phyloP scores from a whole-genome alignment of 164 flowering plant genomes.

The Houttuynia cordata region DNA sequence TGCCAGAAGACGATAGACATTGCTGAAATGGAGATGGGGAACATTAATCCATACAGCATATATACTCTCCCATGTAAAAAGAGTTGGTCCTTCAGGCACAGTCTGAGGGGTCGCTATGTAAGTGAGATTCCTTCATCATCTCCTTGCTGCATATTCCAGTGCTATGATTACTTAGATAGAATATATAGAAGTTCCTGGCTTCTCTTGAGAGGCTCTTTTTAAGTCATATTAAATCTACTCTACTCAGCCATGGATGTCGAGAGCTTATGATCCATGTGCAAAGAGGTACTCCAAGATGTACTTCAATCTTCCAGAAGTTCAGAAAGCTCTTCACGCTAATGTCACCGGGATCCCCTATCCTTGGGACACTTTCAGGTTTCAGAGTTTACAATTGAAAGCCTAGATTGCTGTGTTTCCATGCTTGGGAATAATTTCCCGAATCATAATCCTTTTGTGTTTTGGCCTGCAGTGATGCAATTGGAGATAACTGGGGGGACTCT shows the following conservation, averaged over 20 bases:
- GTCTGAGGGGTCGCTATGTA: conserved; percentile 72
- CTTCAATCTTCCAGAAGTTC: conserved; percentile 88
- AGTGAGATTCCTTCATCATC: conserved; percentile 17
- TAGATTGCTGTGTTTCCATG: neutral
- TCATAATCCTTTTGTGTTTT: neutral
- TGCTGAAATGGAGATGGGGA: conserved; percentile 63
- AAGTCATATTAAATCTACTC: conserved; percentile 6
- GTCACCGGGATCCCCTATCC: conserved; percentile 55
- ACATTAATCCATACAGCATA: conserved; percentile 90
- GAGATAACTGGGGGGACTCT: conserved; percentile 69
- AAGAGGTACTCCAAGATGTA: conserved; percentile 61
- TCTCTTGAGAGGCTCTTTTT: neutral
- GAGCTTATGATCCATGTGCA: conserved; percentile 95
- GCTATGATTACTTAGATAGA: neutral
- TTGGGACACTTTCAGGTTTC: conserved; percentile 85
- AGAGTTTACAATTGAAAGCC: neutral
- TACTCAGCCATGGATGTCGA: conserved; percentile 86
- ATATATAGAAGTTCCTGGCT: neutral
- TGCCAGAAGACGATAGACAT: conserved; percentile 45
- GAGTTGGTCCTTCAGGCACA: conserved; percentile 39
- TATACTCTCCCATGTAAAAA: conserved; percentile 64
- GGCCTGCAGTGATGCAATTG: conserved; percentile 57
- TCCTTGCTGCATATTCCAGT: neutral
- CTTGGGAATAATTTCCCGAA: neutral
- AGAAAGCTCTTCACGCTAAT: conserved; percentile 84